These are phyloP conservation scores for Trichoderma breve DNA, from an alignment of 2,329 filamentous ascomycete genomes.

Conservation along the genomic window DNA sequence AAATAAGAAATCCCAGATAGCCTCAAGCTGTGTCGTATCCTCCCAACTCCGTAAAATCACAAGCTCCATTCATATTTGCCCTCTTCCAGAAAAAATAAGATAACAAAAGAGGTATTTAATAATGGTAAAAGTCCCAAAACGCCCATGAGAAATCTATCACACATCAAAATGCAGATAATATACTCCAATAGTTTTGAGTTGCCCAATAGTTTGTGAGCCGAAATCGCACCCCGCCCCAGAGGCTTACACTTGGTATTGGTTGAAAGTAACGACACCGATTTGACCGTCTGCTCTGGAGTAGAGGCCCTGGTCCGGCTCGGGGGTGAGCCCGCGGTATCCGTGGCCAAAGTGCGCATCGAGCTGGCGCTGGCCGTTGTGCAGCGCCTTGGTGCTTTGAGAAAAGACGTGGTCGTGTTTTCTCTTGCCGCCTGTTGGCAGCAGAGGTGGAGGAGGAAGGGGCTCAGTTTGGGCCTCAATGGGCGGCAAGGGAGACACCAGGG, in stretches of 20 bases:
- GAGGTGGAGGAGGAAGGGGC: constrained; percentile 28
- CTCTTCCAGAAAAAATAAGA: neutral
- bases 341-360: constrained; percentile 33
- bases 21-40: constrained; percentile 13
- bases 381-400: constrained; percentile 30
- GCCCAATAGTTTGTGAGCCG: neutral
- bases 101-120: constrained; percentile 10
- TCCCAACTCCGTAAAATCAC: constrained; percentile 28
- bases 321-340: constrained; percentile 26
- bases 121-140: constrained; percentile 3
- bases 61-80: constrained; percentile 11
- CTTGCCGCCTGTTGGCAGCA: constrained; percentile 34
- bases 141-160: constrained; percentile 16
- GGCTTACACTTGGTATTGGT: constrained; percentile 27
- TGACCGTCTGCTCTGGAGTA: constrained; percentile 39
- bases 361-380: constrained; percentile 40
- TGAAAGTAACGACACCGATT: constrained; percentile 32
- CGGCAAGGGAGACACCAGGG: constrained; percentile 36
- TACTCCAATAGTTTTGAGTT: constrained; percentile 2
- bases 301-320: constrained; percentile 33
- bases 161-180: constrained; percentile 9
- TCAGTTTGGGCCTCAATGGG: constrained; percentile 38
- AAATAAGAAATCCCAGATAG: neutral
- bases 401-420: constrained; percentile 40
- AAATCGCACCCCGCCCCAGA: neutral